Base-by-base conservation (phyloP, 768 basidiomycete species). In the Paxillus rubicundulus region DNA sequence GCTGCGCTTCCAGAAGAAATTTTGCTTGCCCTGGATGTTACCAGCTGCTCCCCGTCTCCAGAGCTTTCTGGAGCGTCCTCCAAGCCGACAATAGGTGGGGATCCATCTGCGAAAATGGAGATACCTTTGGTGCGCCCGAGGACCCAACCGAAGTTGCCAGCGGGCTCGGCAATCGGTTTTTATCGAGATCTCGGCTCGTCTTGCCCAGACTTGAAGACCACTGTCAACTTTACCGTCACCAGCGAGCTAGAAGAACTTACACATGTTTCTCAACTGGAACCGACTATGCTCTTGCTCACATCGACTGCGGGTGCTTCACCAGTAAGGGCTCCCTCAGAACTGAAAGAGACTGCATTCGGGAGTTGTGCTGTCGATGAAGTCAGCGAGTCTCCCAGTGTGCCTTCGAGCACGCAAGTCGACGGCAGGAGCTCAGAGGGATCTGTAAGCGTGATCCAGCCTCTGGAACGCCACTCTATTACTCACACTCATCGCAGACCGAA, bases 211-310 rank as follows among this genome's bases (percentile, higher is more conserved):
- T 59, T 75, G 4, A 78, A 76, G 49, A 64, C 75, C 14, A 57
- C 74, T 9, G 86, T 91, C 52, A 84, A 80, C 56, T 93, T 93
- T 71, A 88, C 84, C 43, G 87, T 92, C 41, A 80, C 74, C 50
- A 92, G 89, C 61, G 91, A 92, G 68, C 63, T 92, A 48, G 89
- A 90, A 38, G 58, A 59, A 45, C 17, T 37, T 27, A 14, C 45
- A 9, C 47, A 43, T 20, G 28, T 37, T 45, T 54, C 60, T 14
- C 53, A 47, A n/a, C 42, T 16, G 12, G 55, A 59, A 53, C 52
- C 59, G 20, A 62, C 61, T 41, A 61, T 61, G 28, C 67, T 70
- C 9, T 40, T 70, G 33, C 60, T 60, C 45, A 58, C 64, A 17
- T 63, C 64, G 53, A 55, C 54, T 49, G 21, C 44, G 9, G 53